These are phyloP conservation scores for Bromus sterilis DNA, from an alignment of 176 grass and related monocot genomes.

Conservation along the genomic window DNA sequence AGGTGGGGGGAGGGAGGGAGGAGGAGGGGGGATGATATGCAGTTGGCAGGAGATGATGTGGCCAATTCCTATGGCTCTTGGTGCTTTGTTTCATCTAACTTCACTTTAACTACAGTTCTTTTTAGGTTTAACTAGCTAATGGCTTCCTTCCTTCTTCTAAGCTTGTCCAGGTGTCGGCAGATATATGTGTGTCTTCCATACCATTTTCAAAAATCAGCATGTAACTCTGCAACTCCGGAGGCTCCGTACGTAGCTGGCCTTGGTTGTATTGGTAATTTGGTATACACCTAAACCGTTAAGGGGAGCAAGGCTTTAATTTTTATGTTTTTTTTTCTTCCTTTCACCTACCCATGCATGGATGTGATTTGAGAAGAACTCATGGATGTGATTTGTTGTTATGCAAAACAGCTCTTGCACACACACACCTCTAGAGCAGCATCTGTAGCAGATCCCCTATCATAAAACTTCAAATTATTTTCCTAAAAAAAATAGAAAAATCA, in stretches of 20 bases:
- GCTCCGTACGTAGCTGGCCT: neutral
- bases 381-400: too few species aligned
- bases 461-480: too few species aligned
- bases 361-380: too few species aligned
- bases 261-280: neutral
- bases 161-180: slow-evolving; percentile 23
- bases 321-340: too few species aligned
- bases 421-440: too few species aligned
- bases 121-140: neutral
- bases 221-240: slow-evolving; percentile 2
- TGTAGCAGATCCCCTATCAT: too few species aligned
- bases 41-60: slow-evolving; percentile 34
- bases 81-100: slow-evolving; percentile 15
- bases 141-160: neutral
- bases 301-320: too few species aligned
- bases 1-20: neutral
- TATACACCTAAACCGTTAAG: too few species aligned
- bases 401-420: too few species aligned
- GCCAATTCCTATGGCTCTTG: slow-evolving; percentile 26
- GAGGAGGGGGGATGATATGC: slow-evolving; percentile 27
- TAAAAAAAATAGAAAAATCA: too few species aligned
- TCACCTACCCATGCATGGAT: too few species aligned
- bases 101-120: neutral
- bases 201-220: slow-evolving; percentile 24
- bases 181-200: slow-evolving; percentile 15